Percentiles rank a stretch among this genome's conserved stretches.
Evolutionary conservation across 306 rosid species (phyloP).

Genomic region (Pyrus pyrifolia): DNA sequence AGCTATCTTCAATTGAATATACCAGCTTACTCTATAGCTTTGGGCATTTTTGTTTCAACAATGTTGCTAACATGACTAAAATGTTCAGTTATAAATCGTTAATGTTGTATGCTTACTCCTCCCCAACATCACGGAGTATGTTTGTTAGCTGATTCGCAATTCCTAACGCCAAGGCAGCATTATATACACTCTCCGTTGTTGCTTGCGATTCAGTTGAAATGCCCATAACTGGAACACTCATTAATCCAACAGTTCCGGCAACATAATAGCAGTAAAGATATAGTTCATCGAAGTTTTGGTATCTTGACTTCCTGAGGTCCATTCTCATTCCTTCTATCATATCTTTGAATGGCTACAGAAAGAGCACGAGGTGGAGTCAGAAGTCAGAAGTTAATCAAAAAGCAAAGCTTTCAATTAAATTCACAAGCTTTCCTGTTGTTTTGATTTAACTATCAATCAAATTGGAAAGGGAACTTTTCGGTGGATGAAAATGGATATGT

Average conservation of each 20-base stretch:
- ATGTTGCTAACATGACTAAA: background rate
- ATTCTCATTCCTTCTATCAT: slow-evolving; percentile 95
- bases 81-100: background rate
- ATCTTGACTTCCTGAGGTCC: slow-evolving; percentile 73
- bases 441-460: background rate
- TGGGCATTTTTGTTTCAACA: background rate
- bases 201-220: slow-evolving; percentile 65
- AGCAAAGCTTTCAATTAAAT: background rate
- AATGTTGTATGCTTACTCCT: slow-evolving; percentile 53
- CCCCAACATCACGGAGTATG: slow-evolving; percentile 93
- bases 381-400: background rate
- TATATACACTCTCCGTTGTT: slow-evolving; percentile 69
- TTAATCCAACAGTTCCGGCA: slow-evolving; percentile 93
- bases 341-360: slow-evolving; percentile 78
- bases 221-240: slow-evolving; percentile 98
- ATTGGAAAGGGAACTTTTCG: background rate
- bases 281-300: slow-evolving; percentile 76
- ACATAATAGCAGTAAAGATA: slow-evolving; percentile 94
- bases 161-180: slow-evolving; percentile 89
- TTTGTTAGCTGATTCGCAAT: slow-evolving; percentile 95
- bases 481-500: background rate
- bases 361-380: background rate
- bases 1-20: too few relatives aligned
- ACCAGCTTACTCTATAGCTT: background rate
- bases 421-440: background rate